Conservation (phyloP, 306 rosid genomes). For the Prunus kanzakura region DNA sequence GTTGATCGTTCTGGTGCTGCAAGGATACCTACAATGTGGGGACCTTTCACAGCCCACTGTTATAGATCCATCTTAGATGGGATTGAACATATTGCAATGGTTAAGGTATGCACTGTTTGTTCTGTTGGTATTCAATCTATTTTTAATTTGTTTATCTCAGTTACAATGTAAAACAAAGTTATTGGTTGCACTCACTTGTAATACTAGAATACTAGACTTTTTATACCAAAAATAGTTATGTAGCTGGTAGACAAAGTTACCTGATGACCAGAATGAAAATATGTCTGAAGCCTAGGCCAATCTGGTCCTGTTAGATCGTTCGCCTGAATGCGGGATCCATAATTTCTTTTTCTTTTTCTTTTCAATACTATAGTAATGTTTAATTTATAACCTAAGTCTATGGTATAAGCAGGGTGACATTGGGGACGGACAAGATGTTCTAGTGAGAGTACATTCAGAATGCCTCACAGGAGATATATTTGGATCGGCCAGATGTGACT, state of each 20-base stretch:
- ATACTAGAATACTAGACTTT: background rate
- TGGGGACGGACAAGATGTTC: slow-evolving; percentile 80
- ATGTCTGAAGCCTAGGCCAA: background rate
- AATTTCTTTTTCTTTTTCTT: too few species aligned
- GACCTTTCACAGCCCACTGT: slow-evolving; percentile 78
- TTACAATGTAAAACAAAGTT: background rate
- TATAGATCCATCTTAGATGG: slow-evolving; percentile 83
- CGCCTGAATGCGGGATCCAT: background rate
- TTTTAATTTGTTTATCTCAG: too few species aligned
- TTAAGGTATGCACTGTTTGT: slow-evolving; percentile 53
- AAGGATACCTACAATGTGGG: slow-evolving; percentile 95
- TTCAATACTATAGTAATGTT: background rate
- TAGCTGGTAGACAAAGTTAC: background rate
- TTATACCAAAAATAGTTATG: background rate
- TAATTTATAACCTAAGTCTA: background rate
- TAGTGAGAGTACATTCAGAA: slow-evolving; percentile 95
- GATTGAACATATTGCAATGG: slow-evolving; percentile 98
- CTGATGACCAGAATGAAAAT: background rate
- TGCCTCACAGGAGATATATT: slow-evolving; percentile 98
- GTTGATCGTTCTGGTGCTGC: slow-evolving; percentile 64
- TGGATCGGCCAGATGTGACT: slow-evolving; percentile 94
- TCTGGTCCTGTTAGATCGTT: background rate
- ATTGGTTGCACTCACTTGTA: background rate
- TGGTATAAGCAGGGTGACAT: slow-evolving; percentile 69
- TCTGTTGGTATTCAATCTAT: too few species aligned